Evolutionary conservation across 345 rosid species (phyloP).

Genomic region (Rhodomyrtus tomentosa): DNA sequence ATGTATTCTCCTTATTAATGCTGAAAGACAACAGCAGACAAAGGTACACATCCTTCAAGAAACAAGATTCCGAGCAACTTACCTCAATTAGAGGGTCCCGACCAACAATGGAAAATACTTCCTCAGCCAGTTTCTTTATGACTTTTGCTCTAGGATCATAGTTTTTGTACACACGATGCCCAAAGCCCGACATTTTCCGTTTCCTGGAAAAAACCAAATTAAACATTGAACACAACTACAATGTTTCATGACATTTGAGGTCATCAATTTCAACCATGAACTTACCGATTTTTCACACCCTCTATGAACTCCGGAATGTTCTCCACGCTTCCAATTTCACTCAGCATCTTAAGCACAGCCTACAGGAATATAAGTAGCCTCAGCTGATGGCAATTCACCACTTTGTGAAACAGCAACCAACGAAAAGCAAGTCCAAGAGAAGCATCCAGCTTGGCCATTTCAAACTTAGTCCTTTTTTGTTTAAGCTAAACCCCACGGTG

Average conservation of each 20-base stretch:
- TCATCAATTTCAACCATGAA: neutral
- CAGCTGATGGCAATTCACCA: neutral
- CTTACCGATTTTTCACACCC: slow-evolving; percentile 89
- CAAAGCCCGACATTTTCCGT: slow-evolving; percentile 99
- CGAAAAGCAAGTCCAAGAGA: neutral
- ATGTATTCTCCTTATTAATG: neutral
- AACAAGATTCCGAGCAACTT: slow-evolving; percentile 2
- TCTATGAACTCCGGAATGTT: slow-evolving; percentile 90
- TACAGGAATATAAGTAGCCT: slow-evolving; percentile 6
- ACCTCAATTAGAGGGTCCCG: slow-evolving; percentile 98
- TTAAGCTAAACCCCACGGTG: neutral
- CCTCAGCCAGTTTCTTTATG: slow-evolving; percentile 83
- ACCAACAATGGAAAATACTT: slow-evolving; percentile 93
- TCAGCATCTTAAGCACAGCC: slow-evolving; percentile 99
- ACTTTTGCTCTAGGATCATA: slow-evolving; percentile 97
- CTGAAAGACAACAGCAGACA: neutral
- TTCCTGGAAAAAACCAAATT: slow-evolving; percentile 32
- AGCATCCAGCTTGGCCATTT: neutral
- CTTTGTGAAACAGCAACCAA: neutral
- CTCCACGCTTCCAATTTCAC: slow-evolving; percentile 79
- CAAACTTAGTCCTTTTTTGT: neutral
- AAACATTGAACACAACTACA: neutral
- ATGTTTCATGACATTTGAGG: neutral
- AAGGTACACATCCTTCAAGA: neutral
- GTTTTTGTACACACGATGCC: slow-evolving; percentile 97